Conservation (phyloP, 805 yeast genomes). For the Cyberlindnera nakhonratchasimensis region DNA sequence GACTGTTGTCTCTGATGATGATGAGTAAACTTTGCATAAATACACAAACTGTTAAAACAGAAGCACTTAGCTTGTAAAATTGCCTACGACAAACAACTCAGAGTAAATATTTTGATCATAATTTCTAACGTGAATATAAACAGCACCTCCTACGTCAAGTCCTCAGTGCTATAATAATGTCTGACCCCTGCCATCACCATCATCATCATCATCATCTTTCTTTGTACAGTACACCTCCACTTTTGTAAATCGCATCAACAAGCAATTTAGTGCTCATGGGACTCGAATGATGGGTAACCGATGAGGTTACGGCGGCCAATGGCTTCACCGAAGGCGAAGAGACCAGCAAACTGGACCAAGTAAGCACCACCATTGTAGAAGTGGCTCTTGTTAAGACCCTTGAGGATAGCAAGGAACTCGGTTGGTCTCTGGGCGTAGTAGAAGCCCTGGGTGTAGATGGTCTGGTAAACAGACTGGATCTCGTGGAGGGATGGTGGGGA, state of each 20-base stretch:
- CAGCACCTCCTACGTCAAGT: conserved; percentile 4
- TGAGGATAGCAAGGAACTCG: conserved; percentile 45
- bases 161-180: no score
- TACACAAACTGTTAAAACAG: no score
- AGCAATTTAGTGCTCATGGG: conserved; percentile 27
- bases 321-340: conserved; percentile 92
- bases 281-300: conserved; percentile 71
- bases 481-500: conserved; percentile 84
- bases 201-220: no score
- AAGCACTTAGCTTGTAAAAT: neutral
- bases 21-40: neutral
- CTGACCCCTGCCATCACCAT: no score
- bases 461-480: conserved; percentile 69
- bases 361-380: conserved; percentile 66
- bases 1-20: conserved; percentile 8
- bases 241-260: no score
- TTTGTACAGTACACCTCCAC: no score
- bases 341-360: conserved; percentile 81
- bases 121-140: conserved; percentile 13
- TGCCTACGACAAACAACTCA: neutral
- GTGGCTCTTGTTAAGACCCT: conserved; percentile 51
- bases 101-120: conserved; percentile 4
- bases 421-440: conserved; percentile 56
- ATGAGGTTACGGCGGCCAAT: conserved; percentile 92
- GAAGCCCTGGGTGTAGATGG: conserved; percentile 44